Conservation (phyloP, 768 basidiomycete species). For the Suillus clintonianus region DNA sequence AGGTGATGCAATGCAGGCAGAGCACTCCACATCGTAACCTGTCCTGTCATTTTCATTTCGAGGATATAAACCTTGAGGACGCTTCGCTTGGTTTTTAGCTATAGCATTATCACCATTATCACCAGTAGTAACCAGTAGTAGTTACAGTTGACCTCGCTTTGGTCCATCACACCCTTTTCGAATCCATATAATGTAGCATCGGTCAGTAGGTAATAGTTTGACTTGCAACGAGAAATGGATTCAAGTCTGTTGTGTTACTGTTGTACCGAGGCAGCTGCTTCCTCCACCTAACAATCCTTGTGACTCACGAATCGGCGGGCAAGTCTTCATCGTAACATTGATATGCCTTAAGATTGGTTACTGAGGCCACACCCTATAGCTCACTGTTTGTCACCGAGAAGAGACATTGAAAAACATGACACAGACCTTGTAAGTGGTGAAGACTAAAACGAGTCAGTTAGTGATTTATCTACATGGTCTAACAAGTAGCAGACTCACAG, state of each 20-base stretch:
- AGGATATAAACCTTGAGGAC: not conserved
- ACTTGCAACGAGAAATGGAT: not conserved
- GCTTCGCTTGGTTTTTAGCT: not conserved
- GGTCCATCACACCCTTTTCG: not conserved
- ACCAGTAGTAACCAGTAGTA: not conserved
- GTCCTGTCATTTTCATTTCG: not conserved
- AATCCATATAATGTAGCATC: not conserved
- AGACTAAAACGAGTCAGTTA: slow-evolving; percentile 8
- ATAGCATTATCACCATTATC: not conserved
- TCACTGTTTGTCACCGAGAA: not conserved
- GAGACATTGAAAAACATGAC: not conserved
- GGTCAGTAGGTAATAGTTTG: not conserved
- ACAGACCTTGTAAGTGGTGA: slow-evolving; percentile 20
- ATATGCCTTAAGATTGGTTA: not conserved
- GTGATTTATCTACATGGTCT: not conserved
- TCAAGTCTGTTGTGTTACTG: not conserved
- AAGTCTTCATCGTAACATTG: not conserved
- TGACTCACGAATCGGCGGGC: not conserved
- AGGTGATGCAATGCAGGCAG: not conserved
- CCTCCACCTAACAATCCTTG: not conserved
- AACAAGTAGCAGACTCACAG: slow-evolving; percentile 9
- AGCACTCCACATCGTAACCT: not conserved
- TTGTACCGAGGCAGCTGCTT: not conserved
- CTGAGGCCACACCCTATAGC: slow-evolving; percentile 2
- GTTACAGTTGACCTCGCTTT: not conserved